phyloP scores from a whole-genome alignment of 1,284 basidiomycete genomes.

The Pisolithus thermaeus region DNA sequence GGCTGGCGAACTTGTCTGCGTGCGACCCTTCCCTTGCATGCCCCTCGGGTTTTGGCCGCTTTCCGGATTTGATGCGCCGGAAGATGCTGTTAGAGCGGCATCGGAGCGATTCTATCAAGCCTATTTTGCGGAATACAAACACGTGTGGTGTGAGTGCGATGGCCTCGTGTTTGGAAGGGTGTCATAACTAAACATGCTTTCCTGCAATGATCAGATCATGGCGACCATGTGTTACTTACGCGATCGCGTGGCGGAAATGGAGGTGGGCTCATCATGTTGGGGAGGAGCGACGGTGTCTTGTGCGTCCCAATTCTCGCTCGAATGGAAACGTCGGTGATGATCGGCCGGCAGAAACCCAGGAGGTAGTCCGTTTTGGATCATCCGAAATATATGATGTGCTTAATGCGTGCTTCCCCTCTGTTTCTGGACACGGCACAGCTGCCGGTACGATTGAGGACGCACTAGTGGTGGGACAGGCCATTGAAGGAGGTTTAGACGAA shows the following conservation, averaged over 20 bases:
- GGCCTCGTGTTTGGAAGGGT: slow-evolving; percentile 1
- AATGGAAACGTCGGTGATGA: background rate
- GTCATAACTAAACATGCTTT: slow-evolving; percentile 7
- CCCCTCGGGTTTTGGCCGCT: slow-evolving; percentile 84
- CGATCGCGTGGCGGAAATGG: slow-evolving; percentile 60
- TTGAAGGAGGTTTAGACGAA: slow-evolving; percentile 69
- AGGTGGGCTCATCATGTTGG: slow-evolving; percentile 80
- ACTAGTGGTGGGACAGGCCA: slow-evolving; percentile 72
- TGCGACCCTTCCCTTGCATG: slow-evolving; percentile 81
- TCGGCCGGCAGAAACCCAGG: slow-evolving; percentile 60
- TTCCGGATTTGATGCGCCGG: slow-evolving; percentile 51
- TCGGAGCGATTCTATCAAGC: slow-evolving; percentile 62
- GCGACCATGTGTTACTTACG: slow-evolving; percentile 71
- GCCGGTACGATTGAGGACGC: slow-evolving; percentile 55
- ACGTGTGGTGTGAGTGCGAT: slow-evolving; percentile 67
- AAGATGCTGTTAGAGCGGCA: slow-evolving; percentile 55
- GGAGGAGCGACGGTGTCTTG: slow-evolving; percentile 79
- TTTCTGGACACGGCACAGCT: slow-evolving; percentile 34
- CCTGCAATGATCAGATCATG: slow-evolving; percentile 49
- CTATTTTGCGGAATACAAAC: slow-evolving; percentile 69
- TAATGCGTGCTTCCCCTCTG: slow-evolving; percentile 51
- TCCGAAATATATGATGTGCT: slow-evolving; percentile 84
- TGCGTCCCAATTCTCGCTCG: slow-evolving; percentile 30
- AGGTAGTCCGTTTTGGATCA: slow-evolving; percentile 81
- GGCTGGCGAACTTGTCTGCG: slow-evolving; percentile 67